Conservation (phyloP, 139 green algal genomes). For the Coelastrella sp. region DNA sequence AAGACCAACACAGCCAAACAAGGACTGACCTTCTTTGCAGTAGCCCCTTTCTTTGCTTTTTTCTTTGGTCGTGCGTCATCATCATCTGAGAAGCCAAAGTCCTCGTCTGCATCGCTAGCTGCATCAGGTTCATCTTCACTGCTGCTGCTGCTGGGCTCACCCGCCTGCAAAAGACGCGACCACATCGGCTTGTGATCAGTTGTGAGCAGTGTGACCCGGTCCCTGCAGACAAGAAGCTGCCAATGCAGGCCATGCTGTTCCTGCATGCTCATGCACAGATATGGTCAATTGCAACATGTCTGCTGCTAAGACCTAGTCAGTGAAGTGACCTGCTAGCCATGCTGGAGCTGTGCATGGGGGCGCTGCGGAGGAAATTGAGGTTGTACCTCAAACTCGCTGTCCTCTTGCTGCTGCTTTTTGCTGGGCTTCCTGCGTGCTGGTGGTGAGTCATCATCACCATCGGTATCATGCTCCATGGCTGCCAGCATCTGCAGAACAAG, state of each 20-base stretch:
- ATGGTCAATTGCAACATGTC: too few relatives aligned
- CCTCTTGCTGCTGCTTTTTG: not conserved
- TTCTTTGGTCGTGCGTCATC: slow-evolving; percentile 36
- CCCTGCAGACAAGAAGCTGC: too few relatives aligned
- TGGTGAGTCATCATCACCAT: slow-evolving; percentile 7
- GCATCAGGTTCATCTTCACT: not conserved
- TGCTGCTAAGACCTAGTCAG: not conserved
- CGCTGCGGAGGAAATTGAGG: too few relatives aligned
- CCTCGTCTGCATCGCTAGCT: not conserved
- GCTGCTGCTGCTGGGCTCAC: slow-evolving; percentile 35
- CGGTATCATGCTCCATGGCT: not conserved
- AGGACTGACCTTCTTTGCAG: not conserved
- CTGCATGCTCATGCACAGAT: too few relatives aligned
- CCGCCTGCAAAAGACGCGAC: slow-evolving; percentile 4
- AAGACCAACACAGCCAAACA: not conserved
- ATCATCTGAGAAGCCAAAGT: slow-evolving; percentile 33
- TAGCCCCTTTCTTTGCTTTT: slow-evolving; percentile 15
- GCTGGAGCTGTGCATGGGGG: not conserved
- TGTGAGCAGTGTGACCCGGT: too few relatives aligned
- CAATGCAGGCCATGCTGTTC: too few relatives aligned
- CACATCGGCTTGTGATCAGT: too few relatives aligned
- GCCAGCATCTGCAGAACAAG: slow-evolving; percentile 2
- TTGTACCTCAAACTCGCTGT: slow-evolving; percentile 39
- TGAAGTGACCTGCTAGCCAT: not conserved
- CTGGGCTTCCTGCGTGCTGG: not conserved